Base-by-base conservation (phyloP, 139 green algal genomes). In the Choricystis sp. region DNA sequence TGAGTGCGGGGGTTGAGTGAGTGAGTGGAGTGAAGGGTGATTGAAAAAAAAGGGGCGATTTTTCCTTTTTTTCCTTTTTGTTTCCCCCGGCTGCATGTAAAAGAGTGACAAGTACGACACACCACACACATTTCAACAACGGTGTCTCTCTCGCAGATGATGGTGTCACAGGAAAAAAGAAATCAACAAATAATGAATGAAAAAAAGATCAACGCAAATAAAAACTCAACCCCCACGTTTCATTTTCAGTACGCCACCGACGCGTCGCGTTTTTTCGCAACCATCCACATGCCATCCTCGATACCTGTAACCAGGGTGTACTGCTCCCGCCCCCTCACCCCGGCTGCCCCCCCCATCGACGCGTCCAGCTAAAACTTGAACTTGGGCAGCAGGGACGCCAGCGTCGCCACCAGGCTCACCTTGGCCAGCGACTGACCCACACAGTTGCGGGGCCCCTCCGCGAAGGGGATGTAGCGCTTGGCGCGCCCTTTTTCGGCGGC, bases 391-490 rank as follows among this genome's bases (percentile, higher is more conserved):
- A 74, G 67, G 55, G 59, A 31, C 0, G 64, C 72, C 57, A 74
- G 57, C 2, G 72, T 72, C 24, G 67, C 57, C 9, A 73, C 55
- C 52, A 80, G 68, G 64, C 82, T 79, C 65, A 86, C 78, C 56
- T 74, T 75, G 9, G 78, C 82, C 57, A 86, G 72, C 26, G 63
- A 74, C 63, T 89, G 79, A 0, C 82, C 82, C 20, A 86, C 73
- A 30, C 82, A 89, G 75, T 82, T 81, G 22, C 82, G 65, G 0
- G 66, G 64, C 3, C 74, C 77, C 14, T 63, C 59, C 22, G 67
- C 73, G 67, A 88, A 88, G 4, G 79, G 79, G 62, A 82, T 71
- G 68, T 78, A 86, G 4, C 68, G 58, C 57, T 67, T 70, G 24
- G 68, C 57, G 22, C 25, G 55, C 22, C 4, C 26, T 5, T 56